Conservation (phyloP, 2,329 filamentous ascomycete genomes). For the Paecilomyces niveus region DNA sequence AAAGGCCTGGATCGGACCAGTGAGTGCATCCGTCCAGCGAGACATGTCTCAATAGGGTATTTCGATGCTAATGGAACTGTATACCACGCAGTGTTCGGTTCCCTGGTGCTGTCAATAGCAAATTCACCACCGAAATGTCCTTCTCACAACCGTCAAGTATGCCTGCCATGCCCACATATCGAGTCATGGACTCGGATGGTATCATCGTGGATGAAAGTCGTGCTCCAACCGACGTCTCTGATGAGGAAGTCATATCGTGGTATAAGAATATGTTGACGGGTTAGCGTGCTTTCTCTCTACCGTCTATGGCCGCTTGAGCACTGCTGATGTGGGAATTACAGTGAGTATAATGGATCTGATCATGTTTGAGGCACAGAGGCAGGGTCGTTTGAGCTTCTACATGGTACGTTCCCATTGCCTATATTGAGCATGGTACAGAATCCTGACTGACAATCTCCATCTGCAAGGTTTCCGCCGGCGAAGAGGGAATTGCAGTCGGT, state of each 20-base stretch:
- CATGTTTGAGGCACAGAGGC: conserved; percentile 96
- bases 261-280: conserved; percentile 59
- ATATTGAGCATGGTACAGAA: conserved; percentile 4
- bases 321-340: conserved; percentile 16
- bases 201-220: conserved; percentile 68
- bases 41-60: background rate
- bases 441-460: background rate
- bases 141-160: conserved; percentile 69
- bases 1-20: conserved; percentile 54
- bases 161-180: conserved; percentile 79
- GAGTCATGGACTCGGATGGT: conserved; percentile 84
- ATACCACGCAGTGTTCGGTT: conserved; percentile 54
- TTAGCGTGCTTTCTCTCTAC: conserved; percentile 17
- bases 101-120: conserved; percentile 89
- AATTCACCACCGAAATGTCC: conserved; percentile 72
- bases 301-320: background rate
- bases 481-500: conserved; percentile 89
- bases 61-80: conserved; percentile 3
- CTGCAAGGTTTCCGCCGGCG: conserved; percentile 64
- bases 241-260: conserved; percentile 53
- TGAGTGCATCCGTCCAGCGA: conserved; percentile 25
- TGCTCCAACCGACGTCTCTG: conserved; percentile 56
- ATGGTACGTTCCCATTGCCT: conserved; percentile 55
- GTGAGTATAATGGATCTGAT: conserved; percentile 88
- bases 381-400: conserved; percentile 92